phyloP scores from a whole-genome alignment of 2,329 filamentous ascomycete genomes.

The Rugonectria rugulosa region DNA sequence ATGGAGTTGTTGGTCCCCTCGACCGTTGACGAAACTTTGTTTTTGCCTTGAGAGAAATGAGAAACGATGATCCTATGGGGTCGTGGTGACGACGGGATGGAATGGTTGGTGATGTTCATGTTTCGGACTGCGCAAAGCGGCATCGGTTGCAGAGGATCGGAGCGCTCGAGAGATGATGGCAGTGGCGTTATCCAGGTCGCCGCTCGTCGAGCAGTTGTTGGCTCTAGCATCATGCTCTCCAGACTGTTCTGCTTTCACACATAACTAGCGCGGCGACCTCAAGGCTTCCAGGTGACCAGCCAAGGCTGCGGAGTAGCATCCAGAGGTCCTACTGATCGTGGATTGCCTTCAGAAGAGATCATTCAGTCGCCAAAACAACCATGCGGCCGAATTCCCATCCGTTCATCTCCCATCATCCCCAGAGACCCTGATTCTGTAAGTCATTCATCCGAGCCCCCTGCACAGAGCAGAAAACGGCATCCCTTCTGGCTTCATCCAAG shows the following conservation, averaged over 20 bases:
- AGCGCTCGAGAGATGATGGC: neutral
- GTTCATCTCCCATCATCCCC: neutral
- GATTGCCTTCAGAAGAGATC: neutral
- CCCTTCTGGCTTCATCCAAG: conserved; percentile 2
- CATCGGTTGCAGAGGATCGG: neutral
- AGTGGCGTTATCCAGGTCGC: no score
- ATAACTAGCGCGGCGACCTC: conserved; percentile 8
- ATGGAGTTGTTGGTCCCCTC: neutral
- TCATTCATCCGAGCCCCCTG: conserved; percentile 14
- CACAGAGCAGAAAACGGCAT: neutral
- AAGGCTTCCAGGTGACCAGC: no score
- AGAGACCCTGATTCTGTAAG: conserved; percentile 9
- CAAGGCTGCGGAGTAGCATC: neutral
- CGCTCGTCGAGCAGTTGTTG: no score
- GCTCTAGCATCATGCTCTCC: neutral
- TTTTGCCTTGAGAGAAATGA: no score
- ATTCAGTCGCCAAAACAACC: no score
- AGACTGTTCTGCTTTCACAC: neutral
- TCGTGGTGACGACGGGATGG: no score
- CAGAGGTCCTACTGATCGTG: neutral
- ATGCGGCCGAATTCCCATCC: neutral
- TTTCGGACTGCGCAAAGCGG: neutral
- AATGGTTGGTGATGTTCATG: neutral
- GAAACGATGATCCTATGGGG: no score
- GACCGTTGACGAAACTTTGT: neutral